Conservation (phyloP, 169 alveolate genomes). For the Amoebophrya sp. region DNA sequence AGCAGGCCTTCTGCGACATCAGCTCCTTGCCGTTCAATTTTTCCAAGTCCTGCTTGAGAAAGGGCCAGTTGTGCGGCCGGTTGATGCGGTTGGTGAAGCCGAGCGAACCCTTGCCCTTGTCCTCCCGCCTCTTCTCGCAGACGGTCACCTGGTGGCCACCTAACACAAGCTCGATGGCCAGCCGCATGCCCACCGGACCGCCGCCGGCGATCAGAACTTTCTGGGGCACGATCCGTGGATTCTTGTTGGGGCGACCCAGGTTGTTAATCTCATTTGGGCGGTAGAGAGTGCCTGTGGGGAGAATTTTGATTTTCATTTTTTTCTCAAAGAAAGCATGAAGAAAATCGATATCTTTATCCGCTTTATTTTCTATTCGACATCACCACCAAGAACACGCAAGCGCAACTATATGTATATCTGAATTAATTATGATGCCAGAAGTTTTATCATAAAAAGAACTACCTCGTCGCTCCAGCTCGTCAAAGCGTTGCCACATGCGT, state of each 20-base stretch:
- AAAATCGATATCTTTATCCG: not conserved
- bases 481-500: conserved; percentile 45
- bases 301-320: not conserved
- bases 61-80: conserved; percentile 42
- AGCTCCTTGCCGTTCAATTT: conserved; percentile 40
- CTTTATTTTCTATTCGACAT: too few relatives aligned
- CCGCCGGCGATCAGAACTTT: not conserved
- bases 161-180: conserved; percentile 42
- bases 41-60: conserved; percentile 38
- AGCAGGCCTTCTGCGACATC: conserved; percentile 40
- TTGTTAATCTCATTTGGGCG: conserved; percentile 29
- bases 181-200: conserved; percentile 46
- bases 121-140: conserved; percentile 42
- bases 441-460: too few relatives aligned
- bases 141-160: conserved; percentile 46
- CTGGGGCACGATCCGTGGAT: conserved; percentile 36
- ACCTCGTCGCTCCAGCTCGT: conserved; percentile 47
- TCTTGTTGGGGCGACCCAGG: conserved; percentile 37
- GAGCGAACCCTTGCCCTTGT: conserved; percentile 22
- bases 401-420: too few relatives aligned
- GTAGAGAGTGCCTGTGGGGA: conserved; percentile 29
- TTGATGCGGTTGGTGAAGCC: conserved; percentile 36
- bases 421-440: too few relatives aligned
- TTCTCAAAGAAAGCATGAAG: not conserved
- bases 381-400: too few relatives aligned